Evolutionary conservation across 306 rosid species (phyloP).

Genomic region (Carpinus fangiana): DNA sequence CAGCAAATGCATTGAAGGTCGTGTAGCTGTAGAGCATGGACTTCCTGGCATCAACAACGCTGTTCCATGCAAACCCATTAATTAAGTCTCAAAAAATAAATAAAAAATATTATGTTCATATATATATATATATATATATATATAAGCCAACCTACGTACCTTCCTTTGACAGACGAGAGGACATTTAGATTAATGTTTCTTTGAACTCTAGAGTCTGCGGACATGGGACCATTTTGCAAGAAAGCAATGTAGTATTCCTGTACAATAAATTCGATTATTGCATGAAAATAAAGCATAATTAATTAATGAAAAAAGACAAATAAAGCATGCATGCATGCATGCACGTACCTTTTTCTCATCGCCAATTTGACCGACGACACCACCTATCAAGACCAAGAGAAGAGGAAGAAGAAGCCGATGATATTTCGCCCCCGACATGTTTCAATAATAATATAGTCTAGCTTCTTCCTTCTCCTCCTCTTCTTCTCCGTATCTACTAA

Average conservation of each 20-base stretch:
- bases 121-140: no score
- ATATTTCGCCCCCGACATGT: constrained; percentile 28
- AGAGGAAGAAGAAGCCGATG: constrained; percentile 27
- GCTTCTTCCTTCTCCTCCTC: no score
- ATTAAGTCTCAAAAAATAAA: not conserved
- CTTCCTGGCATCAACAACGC: constrained; percentile 58
- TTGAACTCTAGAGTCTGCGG: constrained; percentile 30
- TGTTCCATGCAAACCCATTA: constrained; percentile 21
- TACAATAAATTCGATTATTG: not conserved
- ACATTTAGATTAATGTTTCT: constrained; percentile 44
- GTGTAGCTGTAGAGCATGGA: constrained; percentile 75
- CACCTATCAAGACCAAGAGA: constrained; percentile 26
- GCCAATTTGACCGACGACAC: constrained; percentile 31
- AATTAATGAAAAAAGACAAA: not conserved
- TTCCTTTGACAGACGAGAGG: constrained; percentile 64
- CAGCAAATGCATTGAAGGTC: constrained; percentile 89
- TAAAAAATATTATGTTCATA: not conserved
- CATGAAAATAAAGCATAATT: not conserved
- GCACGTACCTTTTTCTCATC: constrained; percentile 38
- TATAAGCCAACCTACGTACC: constrained; percentile 35
- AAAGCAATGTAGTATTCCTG: constrained; percentile 75
- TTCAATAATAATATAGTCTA: not conserved
- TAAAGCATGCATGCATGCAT: not conserved
- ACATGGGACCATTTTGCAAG: constrained; percentile 39
- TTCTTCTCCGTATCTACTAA: no score